Conservation (phyloP, 306 rosid genomes). For the Spatholobus suberectus region DNA sequence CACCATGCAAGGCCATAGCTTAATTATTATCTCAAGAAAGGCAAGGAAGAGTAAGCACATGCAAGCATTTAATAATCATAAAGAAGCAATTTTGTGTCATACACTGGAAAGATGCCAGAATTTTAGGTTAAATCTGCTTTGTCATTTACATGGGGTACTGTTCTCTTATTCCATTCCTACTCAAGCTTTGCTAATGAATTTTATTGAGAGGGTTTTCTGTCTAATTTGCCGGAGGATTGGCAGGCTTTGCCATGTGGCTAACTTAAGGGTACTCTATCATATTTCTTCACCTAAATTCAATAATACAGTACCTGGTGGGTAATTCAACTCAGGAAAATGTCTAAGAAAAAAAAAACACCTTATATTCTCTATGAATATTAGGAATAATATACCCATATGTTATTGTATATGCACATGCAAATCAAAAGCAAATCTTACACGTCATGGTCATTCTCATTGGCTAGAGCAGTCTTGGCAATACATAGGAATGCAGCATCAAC, state of each 20-base stretch:
- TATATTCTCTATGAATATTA: neutral
- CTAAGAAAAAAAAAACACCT: neutral
- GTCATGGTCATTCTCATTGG: slow-evolving; percentile 80
- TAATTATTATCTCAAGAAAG: slow-evolving; percentile 4
- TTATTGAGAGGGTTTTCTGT: neutral
- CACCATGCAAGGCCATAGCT: neutral
- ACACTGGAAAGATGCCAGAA: neutral
- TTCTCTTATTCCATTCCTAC: neutral
- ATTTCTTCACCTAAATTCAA: slow-evolving; percentile 15
- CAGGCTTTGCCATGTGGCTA: neutral
- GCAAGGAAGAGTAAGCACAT: neutral
- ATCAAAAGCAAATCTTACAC: slow-evolving; percentile 64
- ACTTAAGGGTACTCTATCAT: slow-evolving; percentile 8
- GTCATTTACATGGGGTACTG: neutral
- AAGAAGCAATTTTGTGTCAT: neutral
- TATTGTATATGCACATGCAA: neutral
- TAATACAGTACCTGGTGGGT: neutral
- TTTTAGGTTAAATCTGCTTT: neutral
- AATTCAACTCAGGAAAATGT: neutral
- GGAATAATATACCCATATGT: neutral
- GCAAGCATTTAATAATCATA: neutral
- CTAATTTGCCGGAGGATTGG: neutral
- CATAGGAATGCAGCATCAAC: slow-evolving; percentile 86
- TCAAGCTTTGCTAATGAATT: neutral
- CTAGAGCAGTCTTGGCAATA: slow-evolving; percentile 85